Evolutionary conservation across 179 eudicot species (phyloP).

Genomic region (Actinidia polygama): DNA sequence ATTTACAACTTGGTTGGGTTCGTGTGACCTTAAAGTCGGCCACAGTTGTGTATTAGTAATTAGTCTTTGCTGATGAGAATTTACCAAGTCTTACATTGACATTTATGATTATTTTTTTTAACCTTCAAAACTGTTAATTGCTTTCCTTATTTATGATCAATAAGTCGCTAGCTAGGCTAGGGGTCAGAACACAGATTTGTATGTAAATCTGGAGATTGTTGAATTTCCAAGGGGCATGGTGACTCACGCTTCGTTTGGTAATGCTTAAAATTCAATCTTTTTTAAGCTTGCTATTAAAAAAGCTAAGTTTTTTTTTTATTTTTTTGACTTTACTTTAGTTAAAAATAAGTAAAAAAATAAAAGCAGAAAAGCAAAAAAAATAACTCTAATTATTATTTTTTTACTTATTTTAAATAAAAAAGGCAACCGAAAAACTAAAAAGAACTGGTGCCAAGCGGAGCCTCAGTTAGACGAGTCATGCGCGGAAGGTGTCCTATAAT

Average conservation of each 20-base stretch:
- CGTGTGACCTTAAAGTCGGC: neutral
- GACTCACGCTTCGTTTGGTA: too few relatives aligned
- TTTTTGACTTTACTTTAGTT: too few relatives aligned
- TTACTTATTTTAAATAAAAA: too few relatives aligned
- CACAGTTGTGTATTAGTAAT: neutral
- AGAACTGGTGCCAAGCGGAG: too few relatives aligned
- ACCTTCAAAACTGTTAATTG: neutral
- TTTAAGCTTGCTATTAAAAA: too few relatives aligned
- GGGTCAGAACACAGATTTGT: neutral
- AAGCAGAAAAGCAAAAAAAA: too few relatives aligned
- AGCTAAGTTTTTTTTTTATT: too few relatives aligned
- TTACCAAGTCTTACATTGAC: neutral
- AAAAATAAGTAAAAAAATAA: too few relatives aligned
- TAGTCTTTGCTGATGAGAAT: neutral
- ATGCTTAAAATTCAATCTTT: too few relatives aligned
- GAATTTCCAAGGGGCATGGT: neutral
- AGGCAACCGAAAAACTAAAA: too few relatives aligned
- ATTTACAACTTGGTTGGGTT: neutral
- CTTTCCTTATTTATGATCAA: neutral
- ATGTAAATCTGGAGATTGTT: neutral
- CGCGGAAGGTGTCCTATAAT: neutral
- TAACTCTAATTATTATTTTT: too few relatives aligned
- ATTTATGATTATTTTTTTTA: neutral
- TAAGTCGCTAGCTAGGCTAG: neutral
- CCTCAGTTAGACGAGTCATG: too few relatives aligned